Conservation (phyloP, 139 green algal genomes). For the Ostreobium quekettii region DNA sequence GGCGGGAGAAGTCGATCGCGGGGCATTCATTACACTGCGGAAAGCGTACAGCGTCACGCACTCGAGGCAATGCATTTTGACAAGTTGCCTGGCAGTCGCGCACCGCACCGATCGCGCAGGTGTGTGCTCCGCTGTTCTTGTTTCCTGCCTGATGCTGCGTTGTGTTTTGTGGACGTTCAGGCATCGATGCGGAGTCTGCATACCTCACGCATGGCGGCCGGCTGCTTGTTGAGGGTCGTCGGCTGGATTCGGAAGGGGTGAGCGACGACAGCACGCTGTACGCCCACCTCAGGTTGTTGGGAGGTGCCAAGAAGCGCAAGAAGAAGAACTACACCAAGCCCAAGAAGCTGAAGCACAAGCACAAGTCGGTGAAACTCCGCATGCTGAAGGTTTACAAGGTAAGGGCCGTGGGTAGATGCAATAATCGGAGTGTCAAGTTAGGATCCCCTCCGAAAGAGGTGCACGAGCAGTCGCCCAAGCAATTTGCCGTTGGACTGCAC, state of each 20-base stretch:
- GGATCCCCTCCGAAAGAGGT: too few relatives aligned
- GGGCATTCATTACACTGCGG: too few relatives aligned
- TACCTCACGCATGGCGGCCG: conserved; percentile 70
- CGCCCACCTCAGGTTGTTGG: conserved; percentile 75
- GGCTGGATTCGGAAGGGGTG: conserved; percentile 63
- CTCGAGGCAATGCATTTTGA: too few relatives aligned
- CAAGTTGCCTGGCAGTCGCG: conserved; percentile 4
- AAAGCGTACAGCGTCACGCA: too few relatives aligned
- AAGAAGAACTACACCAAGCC: conserved; percentile 99
- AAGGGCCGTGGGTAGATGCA: neutral
- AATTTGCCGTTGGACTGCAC: too few relatives aligned
- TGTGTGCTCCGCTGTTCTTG: neutral
- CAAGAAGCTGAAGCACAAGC: conserved; percentile 99
- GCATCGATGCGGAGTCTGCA: conserved; percentile 59
- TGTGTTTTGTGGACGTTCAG: conserved; percentile 28
- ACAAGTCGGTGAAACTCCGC: conserved; percentile 95
- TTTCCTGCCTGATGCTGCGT: neutral
- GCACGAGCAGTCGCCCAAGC: too few relatives aligned
- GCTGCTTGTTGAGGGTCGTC: conserved; percentile 60
- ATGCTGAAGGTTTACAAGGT: conserved; percentile 76
- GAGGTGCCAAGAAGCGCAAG: conserved; percentile 98
- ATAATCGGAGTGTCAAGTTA: too few relatives aligned
- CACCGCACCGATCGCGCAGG: neutral
- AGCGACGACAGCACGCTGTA: conserved; percentile 74
- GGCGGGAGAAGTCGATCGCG: too few relatives aligned